Percentiles rank a stretch among this genome's conserved stretches.
phyloP scores from a whole-genome alignment of 176 grass and related monocot species.

The Oryza meridionalis region DNA sequence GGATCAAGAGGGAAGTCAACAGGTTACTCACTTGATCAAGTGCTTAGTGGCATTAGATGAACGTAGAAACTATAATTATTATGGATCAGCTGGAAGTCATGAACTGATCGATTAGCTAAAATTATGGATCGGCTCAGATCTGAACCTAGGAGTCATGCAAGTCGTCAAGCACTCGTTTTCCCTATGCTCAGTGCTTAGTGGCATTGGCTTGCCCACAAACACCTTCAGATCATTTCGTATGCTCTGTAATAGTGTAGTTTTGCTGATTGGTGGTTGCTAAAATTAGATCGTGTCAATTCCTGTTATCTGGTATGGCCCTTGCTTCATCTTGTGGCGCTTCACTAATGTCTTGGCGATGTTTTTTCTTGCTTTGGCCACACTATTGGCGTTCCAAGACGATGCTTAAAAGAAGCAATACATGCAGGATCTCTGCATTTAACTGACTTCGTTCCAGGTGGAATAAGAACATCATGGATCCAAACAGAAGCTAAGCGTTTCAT shows the following conservation, averaged over 20 bases:
- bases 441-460: neutral
- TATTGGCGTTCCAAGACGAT: no score
- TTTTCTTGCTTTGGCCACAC: neutral
- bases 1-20: constrained; percentile 57
- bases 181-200: neutral
- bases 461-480: neutral
- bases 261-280: neutral
- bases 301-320: neutral
- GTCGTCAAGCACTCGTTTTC: neutral
- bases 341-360: no score
- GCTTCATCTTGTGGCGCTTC: neutral
- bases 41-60: no score
- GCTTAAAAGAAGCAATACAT: no score
- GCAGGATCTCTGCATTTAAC: neutral
- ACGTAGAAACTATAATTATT: neutral
- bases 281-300: neutral
- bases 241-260: neutral
- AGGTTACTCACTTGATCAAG: constrained; percentile 21
- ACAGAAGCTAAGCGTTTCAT: neutral
- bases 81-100: neutral
- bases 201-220: neutral
- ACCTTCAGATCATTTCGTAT: neutral
- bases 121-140: neutral
- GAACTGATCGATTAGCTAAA: no score
- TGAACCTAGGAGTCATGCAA: neutral